Evolutionary conservation across 202 grass and related monocot genomes (phyloP).

Genomic region (Carex arenaria): DNA sequence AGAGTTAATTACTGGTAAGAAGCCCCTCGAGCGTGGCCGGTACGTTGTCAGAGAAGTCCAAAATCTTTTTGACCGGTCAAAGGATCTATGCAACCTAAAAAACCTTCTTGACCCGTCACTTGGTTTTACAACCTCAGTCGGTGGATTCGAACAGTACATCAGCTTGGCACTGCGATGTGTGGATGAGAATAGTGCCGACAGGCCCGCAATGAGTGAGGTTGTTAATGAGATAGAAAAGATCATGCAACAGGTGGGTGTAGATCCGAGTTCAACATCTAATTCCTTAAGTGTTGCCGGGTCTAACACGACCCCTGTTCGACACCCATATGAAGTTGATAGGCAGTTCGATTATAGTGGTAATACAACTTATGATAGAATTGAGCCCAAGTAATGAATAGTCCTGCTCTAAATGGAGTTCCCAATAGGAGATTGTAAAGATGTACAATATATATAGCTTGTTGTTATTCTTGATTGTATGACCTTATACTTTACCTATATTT

Average conservation of each 20-base stretch:
- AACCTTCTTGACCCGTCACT: constrained; percentile 57
- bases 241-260: constrained; percentile 40
- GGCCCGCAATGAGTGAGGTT: constrained; percentile 60
- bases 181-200: constrained; percentile 49
- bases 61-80: constrained; percentile 35
- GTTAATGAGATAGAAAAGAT: constrained; percentile 63
- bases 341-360: constrained; percentile 50
- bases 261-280: constrained; percentile 32
- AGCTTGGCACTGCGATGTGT: constrained; percentile 68
- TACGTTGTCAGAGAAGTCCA: constrained; percentile 70
- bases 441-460: background rate
- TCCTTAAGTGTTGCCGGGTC: constrained; percentile 37
- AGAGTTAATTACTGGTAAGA: constrained; percentile 63
- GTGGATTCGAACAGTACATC: constrained; percentile 49
- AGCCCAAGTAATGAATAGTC: constrained; percentile 44
- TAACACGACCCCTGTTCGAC: constrained; percentile 35
- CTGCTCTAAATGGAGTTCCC: background rate
- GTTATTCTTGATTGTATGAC: background rate
- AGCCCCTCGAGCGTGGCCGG: constrained; percentile 56
- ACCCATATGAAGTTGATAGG: constrained; percentile 43
- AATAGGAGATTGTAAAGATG: constrained; percentile 3
- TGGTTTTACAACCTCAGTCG: background rate
- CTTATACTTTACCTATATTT: constrained; percentile 15
- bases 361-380: constrained; percentile 31
- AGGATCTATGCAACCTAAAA: constrained; percentile 60